Evolutionary conservation across 2,329 filamentous ascomycete species (phyloP).

Genomic region (Fusarium sp.): DNA sequence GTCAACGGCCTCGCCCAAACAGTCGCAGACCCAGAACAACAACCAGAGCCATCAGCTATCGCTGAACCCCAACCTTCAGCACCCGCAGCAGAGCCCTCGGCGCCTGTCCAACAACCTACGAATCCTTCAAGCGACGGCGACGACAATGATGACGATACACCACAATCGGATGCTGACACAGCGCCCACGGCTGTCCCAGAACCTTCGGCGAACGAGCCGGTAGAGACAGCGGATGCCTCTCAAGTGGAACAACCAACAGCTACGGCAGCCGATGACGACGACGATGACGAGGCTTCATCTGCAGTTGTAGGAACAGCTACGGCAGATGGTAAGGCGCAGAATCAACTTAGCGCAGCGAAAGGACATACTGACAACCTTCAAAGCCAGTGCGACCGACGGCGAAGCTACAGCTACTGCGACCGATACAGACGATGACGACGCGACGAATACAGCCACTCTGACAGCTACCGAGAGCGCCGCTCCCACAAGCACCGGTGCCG

Average conservation of each 20-base stretch:
- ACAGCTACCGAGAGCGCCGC: constrained; percentile 20
- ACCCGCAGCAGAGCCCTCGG: constrained; percentile 24
- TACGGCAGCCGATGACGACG: not conserved
- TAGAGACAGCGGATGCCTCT: constrained; percentile 5
- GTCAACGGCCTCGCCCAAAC: constrained; percentile 33
- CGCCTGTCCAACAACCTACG: constrained; percentile 10
- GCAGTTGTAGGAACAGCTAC: constrained; percentile 15
- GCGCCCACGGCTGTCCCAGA: constrained; percentile 7
- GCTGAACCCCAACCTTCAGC: constrained; percentile 25
- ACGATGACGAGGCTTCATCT: constrained; percentile 6
- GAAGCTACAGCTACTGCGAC: constrained; percentile 10
- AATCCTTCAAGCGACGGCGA: not conserved
- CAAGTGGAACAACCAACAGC: constrained; percentile 14
- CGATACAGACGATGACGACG: not conserved
- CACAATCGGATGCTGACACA: not conserved
- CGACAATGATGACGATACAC: not conserved
- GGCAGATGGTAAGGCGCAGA: constrained; percentile 16
- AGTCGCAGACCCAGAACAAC: constrained; percentile 2
- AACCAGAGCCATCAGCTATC: constrained; percentile 13
- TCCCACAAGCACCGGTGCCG: constrained; percentile 15
- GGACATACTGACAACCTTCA: not conserved
- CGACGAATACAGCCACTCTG: constrained; percentile 4
- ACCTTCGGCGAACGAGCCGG: constrained; percentile 9
- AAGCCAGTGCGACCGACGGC: constrained; percentile 23
- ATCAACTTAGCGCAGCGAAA: not conserved